Evolutionary conservation across 1,139 yeast genomes (phyloP).

Genomic region (Tardiomyces depauwii): DNA sequence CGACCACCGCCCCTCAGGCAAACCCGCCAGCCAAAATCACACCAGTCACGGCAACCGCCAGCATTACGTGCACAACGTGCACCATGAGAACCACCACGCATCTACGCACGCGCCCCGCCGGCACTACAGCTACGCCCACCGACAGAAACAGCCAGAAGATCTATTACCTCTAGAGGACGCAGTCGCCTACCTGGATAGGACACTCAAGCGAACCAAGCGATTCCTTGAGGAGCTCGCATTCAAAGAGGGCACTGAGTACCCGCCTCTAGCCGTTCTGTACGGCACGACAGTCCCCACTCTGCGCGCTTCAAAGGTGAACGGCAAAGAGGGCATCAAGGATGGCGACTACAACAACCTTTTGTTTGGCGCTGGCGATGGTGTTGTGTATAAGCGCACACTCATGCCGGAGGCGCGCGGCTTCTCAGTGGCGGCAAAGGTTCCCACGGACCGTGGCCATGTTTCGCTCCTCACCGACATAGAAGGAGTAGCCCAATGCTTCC

Average conservation of each 20-base stretch:
- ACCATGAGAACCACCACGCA: not conserved
- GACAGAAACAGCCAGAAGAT: constrained; percentile 1
- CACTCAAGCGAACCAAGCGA: constrained; percentile 48
- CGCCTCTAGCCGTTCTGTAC: constrained; percentile 74
- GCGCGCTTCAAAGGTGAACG: constrained; percentile 58
- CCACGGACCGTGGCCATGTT: constrained; percentile 66
- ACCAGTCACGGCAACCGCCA: not conserved
- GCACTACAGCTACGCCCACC: not conserved
- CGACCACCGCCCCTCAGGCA: too few relatives aligned
- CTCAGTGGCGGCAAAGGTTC: constrained; percentile 39
- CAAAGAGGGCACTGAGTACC: constrained; percentile 44
- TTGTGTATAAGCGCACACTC: constrained; percentile 69
- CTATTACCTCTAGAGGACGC: constrained; percentile 46
- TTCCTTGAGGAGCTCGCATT: constrained; percentile 49
- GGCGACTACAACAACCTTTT: constrained; percentile 69
- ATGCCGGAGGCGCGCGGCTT: constrained; percentile 71
- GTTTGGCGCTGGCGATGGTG: constrained; percentile 93
- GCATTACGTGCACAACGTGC: not conserved
- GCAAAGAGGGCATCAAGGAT: constrained; percentile 47
- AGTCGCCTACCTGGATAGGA: constrained; percentile 48
- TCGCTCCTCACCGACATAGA: constrained; percentile 63
- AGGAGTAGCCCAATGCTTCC: constrained; percentile 59
- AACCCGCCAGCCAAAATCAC: too few relatives aligned
- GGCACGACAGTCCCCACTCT: constrained; percentile 80
- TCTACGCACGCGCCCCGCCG: not conserved